These are phyloP conservation scores for Microdochium paspali DNA, from an alignment of 2,329 filamentous ascomycete genomes.

Conservation along the genomic window DNA sequence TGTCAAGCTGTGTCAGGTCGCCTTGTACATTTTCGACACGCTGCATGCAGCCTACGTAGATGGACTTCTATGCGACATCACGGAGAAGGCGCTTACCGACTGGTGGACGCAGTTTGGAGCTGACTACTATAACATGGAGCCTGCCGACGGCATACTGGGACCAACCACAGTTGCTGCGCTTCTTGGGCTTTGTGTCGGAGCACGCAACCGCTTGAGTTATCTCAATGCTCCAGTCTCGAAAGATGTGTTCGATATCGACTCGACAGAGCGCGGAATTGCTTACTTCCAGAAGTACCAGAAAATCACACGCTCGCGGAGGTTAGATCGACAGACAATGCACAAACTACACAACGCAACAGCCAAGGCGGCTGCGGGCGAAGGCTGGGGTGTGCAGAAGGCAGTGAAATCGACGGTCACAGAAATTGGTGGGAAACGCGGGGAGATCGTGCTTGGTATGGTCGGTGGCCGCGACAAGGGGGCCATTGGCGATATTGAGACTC, in stretches of 20 bases:
- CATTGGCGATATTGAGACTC: conserved; percentile 85
- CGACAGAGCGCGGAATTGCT: conserved; percentile 73
- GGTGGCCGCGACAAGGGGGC: conserved; percentile 78
- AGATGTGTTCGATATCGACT: conserved; percentile 80
- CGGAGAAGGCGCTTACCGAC: conserved; percentile 79
- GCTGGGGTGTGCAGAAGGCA: conserved; percentile 85
- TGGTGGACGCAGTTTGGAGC: conserved; percentile 95
- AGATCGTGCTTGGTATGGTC: conserved; percentile 93
- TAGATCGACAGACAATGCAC: conserved; percentile 78
- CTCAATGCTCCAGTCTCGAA: conserved; percentile 78
- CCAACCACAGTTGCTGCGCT: conserved; percentile 85
- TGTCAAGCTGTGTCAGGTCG: conserved; percentile 84
- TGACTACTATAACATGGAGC: conserved; percentile 87
- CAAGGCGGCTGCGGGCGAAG: conserved; percentile 81
- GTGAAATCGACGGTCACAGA: conserved; percentile 94
- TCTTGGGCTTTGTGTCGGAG: conserved; percentile 80
- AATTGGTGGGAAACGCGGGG: conserved; percentile 85
- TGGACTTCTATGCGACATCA: conserved; percentile 85
- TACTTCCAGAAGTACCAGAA: conserved; percentile 88
- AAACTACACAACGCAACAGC: conserved; percentile 75
- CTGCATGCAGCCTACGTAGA: conserved; percentile 85
- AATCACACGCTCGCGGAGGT: conserved; percentile 62
- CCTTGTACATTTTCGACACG: conserved; percentile 79
- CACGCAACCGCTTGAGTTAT: conserved; percentile 79
- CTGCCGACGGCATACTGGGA: conserved; percentile 83